These are phyloP conservation scores for Ganoderma lingzhi DNA, from an alignment of 1,284 basidiomycete species.

Conservation along the genomic window DNA sequence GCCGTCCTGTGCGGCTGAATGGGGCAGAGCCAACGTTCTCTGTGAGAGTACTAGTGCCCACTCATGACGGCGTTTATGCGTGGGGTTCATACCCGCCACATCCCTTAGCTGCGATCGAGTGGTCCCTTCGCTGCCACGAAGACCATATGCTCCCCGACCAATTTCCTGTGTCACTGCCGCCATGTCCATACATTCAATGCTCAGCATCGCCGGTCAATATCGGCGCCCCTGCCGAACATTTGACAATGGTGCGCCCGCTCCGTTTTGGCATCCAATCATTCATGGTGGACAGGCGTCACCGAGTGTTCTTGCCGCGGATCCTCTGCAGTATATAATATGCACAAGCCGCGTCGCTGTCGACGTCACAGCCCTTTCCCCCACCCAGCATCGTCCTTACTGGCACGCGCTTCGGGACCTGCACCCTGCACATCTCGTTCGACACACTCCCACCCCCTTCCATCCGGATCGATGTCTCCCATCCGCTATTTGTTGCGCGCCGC, in stretches of 20 bases:
- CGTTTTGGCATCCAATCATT: background rate
- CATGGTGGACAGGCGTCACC: background rate
- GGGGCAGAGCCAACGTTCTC: background rate
- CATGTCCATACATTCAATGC: background rate
- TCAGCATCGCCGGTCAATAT: background rate
- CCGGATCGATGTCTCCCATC: background rate
- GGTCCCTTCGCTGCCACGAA: background rate
- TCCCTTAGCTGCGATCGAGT: background rate
- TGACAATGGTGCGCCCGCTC: background rate
- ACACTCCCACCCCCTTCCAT: background rate
- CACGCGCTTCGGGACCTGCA: constrained; percentile 3
- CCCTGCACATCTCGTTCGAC: constrained; percentile 3
- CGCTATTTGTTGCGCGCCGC: background rate
- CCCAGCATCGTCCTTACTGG: background rate
- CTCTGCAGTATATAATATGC: background rate
- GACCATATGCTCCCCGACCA: background rate
- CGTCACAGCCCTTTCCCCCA: background rate
- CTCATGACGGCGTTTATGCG: background rate
- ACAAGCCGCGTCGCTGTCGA: background rate
- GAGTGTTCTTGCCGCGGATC: background rate
- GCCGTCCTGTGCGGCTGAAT: background rate
- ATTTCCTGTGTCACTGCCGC: background rate
- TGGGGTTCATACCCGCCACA: background rate
- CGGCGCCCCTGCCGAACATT: background rate
- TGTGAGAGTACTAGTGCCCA: background rate